Base-by-base conservation (phyloP, 495 filamentous ascomycete species). In the Oleoguttula mirabilis region DNA sequence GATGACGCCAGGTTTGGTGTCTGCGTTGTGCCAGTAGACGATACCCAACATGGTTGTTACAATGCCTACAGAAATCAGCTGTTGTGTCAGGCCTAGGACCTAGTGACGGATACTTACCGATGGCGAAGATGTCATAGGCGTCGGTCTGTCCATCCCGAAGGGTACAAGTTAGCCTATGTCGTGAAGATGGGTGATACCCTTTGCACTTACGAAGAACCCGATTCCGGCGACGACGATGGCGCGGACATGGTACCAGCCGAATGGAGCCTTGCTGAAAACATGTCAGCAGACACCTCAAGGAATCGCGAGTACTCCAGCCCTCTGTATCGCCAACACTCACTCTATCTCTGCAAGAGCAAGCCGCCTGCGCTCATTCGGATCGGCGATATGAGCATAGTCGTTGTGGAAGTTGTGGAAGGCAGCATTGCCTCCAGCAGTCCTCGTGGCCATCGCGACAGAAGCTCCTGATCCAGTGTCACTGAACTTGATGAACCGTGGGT, bases 171-270 rank as follows among this genome's bases (percentile, higher is more conserved):
- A n/a, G n/a, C n/a, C n/a, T n/a, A n/a, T n/a, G n/a, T n/a, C n/a
- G n/a, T n/a, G n/a, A n/a, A n/a, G n/a, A n/a, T n/a, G n/a, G n/a
- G n/a, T n/a, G n/a, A n/a, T n/a, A n/a, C n/a, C n/a, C n/a, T n/a
- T n/a, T n/a, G n/a, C n/a, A n/a, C n/a, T n/a, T n/a, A n/a, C n/a
- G 63, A 88, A 87, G 72, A 88, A 87, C 45, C 83, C 83, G 36
- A 83, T 73, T 52, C 83, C 84, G n/a, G 83, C 81, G 6, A 90
- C 82, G 21, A 84, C 64, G 19, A 81, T 66, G 32, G 82, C 81
- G 22, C 80, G 75, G 10, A 79, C 71, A 59, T 87, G 83, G 56
- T 80, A 80, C 76, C 81, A 83, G 48, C 83, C 79, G 46, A 88
- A 86, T 4, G 74, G 74, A 21, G 82, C 81, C 53, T 28, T n/a